A percentile compares a stretch with the other conserved stretches of the same genome.
Conservation (phyloP, 2,329 filamentous ascomycete species). For the Ilyonectria sp. region DNA sequence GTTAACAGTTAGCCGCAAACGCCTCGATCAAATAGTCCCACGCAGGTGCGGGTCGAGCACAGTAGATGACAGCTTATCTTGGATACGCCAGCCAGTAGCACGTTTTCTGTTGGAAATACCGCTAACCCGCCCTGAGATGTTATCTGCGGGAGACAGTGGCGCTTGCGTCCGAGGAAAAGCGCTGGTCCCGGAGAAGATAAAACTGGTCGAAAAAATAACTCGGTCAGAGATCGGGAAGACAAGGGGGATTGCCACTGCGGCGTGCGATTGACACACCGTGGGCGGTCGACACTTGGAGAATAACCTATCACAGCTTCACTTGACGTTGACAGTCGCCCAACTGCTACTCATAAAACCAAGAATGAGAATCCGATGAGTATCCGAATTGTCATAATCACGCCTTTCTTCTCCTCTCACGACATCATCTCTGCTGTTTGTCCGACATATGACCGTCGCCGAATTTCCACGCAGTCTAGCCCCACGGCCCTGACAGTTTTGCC, state of each 20-base stretch:
- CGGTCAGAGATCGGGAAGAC: neutral
- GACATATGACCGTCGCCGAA: conserved; percentile 42
- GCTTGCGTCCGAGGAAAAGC: conserved; percentile 28
- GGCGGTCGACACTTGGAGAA: neutral
- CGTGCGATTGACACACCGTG: neutral
- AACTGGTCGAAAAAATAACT: conserved; percentile 3
- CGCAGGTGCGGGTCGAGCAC: too few relatives aligned
- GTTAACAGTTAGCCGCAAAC: too few relatives aligned
- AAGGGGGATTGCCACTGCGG: neutral
- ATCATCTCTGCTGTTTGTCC: conserved; percentile 34
- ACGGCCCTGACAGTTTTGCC: conserved; percentile 25
- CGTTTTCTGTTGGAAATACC: neutral
- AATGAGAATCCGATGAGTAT: conserved; percentile 24
- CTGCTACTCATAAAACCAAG: conserved; percentile 3
- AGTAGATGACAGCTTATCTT: neutral
- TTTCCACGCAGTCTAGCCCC: conserved; percentile 29
- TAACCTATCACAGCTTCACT: neutral
- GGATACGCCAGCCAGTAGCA: neutral
- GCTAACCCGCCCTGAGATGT: conserved; percentile 5
- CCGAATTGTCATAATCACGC: conserved; percentile 27
- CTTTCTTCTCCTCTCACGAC: conserved; percentile 29
- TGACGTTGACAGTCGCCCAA: neutral
- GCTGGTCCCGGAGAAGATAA: conserved; percentile 6
- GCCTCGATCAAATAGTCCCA: too few relatives aligned
- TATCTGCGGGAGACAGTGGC: conserved; percentile 11